Evolutionary conservation across 176 grass and related monocot species (phyloP).

Genomic region (Chloris gayana): DNA sequence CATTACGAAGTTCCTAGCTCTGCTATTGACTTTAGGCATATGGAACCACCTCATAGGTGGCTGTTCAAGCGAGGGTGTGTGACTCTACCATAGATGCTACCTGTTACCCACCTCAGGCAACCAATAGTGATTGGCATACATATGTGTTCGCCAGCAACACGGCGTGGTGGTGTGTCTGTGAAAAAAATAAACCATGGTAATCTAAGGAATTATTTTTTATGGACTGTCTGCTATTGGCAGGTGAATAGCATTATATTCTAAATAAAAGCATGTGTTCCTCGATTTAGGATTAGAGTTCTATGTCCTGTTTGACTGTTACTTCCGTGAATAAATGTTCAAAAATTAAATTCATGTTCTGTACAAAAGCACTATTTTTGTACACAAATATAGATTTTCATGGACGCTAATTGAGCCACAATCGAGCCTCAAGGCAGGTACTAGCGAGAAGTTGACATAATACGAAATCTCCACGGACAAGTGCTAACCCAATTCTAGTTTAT

Average conservation of each 20-base stretch:
- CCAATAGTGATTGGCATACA: no score
- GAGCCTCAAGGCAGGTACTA: background rate
- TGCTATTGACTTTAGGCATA: background rate
- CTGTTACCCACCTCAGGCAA: background rate
- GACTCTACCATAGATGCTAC: background rate
- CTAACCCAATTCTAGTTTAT: background rate
- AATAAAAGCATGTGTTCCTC: background rate
- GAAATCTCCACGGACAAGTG: background rate
- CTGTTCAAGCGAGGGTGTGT: background rate
- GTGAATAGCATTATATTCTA: background rate
- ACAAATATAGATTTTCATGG: background rate
- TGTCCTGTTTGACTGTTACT: background rate
- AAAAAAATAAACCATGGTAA: background rate
- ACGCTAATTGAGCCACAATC: background rate
- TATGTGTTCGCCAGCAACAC: background rate
- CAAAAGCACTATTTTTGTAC: background rate
- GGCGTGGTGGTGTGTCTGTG: no score
- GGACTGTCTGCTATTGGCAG: background rate
- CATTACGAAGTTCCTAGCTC: background rate
- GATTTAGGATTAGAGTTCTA: background rate
- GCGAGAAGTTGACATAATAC: background rate
- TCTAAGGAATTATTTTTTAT: background rate
- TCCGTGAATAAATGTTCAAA: background rate
- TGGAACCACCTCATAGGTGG: background rate
- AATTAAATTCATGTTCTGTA: background rate